A percentile compares a stretch with the other conserved stretches of the same genome.
These are phyloP conservation scores for Phytophthora europaea DNA, from an alignment of 352 stramenopile genomes.

Conservation along the genomic window DNA sequence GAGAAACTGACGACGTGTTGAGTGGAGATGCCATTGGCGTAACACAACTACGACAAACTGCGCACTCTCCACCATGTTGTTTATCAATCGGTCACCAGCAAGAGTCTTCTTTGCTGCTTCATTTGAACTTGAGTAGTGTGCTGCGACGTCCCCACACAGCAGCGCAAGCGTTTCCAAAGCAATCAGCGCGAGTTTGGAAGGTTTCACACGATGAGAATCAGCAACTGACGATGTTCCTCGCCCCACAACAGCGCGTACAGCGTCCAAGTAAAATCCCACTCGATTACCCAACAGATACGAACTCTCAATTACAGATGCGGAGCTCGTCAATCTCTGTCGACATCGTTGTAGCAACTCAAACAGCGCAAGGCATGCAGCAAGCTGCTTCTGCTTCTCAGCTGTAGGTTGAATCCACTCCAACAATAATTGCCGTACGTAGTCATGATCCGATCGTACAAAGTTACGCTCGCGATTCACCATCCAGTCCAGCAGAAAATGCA, in stretches of 20 bases:
- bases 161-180: conserved; percentile 64
- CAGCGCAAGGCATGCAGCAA: conserved; percentile 63
- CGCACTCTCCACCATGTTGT: conserved; percentile 29
- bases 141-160: conserved; percentile 45
- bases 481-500: conserved; percentile 65
- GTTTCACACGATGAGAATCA: conserved; percentile 46
- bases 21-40: conserved; percentile 38
- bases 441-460: not conserved
- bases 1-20: conserved; percentile 39
- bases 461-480: conserved; percentile 37
- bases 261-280: conserved; percentile 26
- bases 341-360: conserved; percentile 71
- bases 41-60: conserved; percentile 17
- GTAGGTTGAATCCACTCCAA: conserved; percentile 42
- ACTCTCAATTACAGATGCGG: not conserved
- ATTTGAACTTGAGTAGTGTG: conserved; percentile 25
- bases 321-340: conserved; percentile 20
- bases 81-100: conserved; percentile 5
- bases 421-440: conserved; percentile 46
- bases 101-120: conserved; percentile 10
- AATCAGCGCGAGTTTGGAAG: conserved; percentile 60
- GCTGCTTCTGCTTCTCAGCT: conserved; percentile 56
- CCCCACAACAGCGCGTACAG: conserved; percentile 26
- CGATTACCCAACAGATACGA: conserved; percentile 17
- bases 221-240: conserved; percentile 22